Percentiles rank a stretch among this genome's conserved stretches.
phyloP scores from a whole-genome alignment of 1,284 basidiomycete genomes.

The Heterobasidion parviporum region DNA sequence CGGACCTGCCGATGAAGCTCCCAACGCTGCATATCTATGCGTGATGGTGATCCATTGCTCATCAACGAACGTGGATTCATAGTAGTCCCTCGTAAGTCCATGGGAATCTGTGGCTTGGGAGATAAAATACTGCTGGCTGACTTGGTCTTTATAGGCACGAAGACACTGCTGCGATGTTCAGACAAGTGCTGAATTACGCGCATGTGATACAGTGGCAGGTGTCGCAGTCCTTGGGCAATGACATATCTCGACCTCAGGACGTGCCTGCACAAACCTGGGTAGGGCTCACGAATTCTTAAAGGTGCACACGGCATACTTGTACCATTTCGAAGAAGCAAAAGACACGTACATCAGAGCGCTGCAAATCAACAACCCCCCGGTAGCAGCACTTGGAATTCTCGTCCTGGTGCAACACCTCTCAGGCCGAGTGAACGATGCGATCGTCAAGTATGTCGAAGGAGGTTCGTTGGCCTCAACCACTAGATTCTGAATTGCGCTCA shows the following conservation, averaged over 20 bases:
- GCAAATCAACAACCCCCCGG: constrained; percentile 72
- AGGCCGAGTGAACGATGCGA: constrained; percentile 68
- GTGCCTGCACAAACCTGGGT: constrained; percentile 74
- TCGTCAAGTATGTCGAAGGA: constrained; percentile 77
- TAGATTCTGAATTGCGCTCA: too few relatives aligned
- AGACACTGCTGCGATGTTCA: constrained; percentile 64
- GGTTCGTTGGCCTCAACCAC: not conserved
- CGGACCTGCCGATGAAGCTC: constrained; percentile 78
- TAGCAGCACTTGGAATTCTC: constrained; percentile 77
- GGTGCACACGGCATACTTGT: not conserved
- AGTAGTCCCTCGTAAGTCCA: constrained; percentile 64
- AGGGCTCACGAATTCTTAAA: not conserved
- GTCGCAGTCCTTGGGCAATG: constrained; percentile 76
- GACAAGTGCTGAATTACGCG: constrained; percentile 65
- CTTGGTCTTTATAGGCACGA: constrained; percentile 42
- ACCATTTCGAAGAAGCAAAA: constrained; percentile 53
- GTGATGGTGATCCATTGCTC: constrained; percentile 81
- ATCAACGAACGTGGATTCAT: constrained; percentile 93
- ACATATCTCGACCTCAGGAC: constrained; percentile 91
- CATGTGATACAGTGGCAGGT: constrained; percentile 64
- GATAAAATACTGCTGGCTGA: too few relatives aligned
- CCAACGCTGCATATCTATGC: constrained; percentile 78
- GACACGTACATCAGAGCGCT: constrained; percentile 68
- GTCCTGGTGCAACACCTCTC: constrained; percentile 78
- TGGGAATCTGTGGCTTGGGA: not conserved